Conservation (phyloP, 257 asterid species). For the Rubia yunnanensis region DNA sequence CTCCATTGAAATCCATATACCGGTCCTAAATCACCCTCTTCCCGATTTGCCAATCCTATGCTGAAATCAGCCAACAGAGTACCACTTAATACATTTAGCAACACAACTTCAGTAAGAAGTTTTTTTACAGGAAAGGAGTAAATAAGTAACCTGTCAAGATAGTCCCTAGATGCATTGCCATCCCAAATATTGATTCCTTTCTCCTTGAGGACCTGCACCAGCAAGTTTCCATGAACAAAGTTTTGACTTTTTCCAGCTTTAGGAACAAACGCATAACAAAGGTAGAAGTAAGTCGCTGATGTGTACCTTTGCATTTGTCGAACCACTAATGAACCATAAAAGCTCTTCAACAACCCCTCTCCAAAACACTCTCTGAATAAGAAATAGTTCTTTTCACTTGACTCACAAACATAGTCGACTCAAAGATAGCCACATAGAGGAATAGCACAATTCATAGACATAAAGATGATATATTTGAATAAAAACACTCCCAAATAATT, state of each 20-base stretch:
- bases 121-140: background rate
- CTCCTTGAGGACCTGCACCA: constrained; percentile 51
- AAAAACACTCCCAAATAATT: constrained; percentile 1
- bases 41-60: constrained; percentile 54
- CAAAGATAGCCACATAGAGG: background rate
- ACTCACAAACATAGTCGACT: background rate
- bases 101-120: too few species aligned
- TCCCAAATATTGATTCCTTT: constrained; percentile 71
- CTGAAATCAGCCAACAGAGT: constrained; percentile 24
- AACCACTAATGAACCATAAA: constrained; percentile 80
- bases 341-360: constrained; percentile 85
- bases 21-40: constrained; percentile 79
- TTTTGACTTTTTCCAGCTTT: background rate
- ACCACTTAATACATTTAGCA: constrained; percentile 6
- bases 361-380: constrained; percentile 65
- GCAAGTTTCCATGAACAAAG: constrained; percentile 3
- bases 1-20: constrained; percentile 84
- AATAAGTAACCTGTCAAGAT: constrained; percentile 49
- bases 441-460: background rate
- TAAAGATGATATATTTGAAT: background rate
- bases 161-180: constrained; percentile 75
- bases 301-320: constrained; percentile 76
- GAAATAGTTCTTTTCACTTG: constrained; percentile 4
- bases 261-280: background rate
- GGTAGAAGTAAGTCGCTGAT: background rate